A percentile compares a stretch with the other conserved stretches of the same genome.
phyloP scores from a whole-genome alignment of 31 red algal genomes.

The Endocladia muricata region DNA sequence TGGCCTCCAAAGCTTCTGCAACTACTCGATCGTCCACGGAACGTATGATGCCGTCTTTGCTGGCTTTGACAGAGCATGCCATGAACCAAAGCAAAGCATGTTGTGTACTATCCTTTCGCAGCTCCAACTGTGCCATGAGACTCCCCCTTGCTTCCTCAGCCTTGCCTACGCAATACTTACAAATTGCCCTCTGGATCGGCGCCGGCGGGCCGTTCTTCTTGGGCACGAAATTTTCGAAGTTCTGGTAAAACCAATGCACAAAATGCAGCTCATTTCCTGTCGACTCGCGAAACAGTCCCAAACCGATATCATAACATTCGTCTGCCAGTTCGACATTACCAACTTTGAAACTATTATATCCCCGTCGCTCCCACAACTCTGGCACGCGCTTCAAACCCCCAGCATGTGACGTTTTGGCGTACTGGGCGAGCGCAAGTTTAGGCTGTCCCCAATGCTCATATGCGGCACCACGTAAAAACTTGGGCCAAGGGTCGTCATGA shows the following conservation, averaged over 20 bases:
- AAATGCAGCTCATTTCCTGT: slow-evolving; percentile 67
- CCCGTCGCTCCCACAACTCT: slow-evolving; percentile 60
- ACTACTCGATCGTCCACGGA: slow-evolving; percentile 18
- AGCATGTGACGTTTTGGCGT: background rate
- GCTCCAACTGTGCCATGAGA: slow-evolving; percentile 41
- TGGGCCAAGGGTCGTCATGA: slow-evolving; percentile 62
- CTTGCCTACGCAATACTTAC: slow-evolving; percentile 56
- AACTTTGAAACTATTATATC: slow-evolving; percentile 71
- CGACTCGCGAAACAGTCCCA: slow-evolving; percentile 26
- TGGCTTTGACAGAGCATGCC: slow-evolving; percentile 28
- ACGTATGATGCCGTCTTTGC: background rate
- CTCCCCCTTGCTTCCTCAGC: slow-evolving; percentile 16
- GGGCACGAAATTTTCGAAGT: slow-evolving; percentile 57
- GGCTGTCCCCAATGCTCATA: slow-evolving; percentile 79
- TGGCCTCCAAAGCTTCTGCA: background rate
- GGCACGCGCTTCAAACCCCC: slow-evolving; percentile 34
- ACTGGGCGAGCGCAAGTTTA: slow-evolving; percentile 65
- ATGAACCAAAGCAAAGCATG: slow-evolving; percentile 58
- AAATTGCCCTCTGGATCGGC: slow-evolving; percentile 45
- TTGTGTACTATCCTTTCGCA: slow-evolving; percentile 4
- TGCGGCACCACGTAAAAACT: slow-evolving; percentile 68
- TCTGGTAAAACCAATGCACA: slow-evolving; percentile 58
- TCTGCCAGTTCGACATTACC: slow-evolving; percentile 39
- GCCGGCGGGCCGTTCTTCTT: slow-evolving; percentile 58
- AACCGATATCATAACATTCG: slow-evolving; percentile 38